Conservation (phyloP, 2,329 filamentous ascomycete genomes). For the Plectosphaerella plurivora region DNA sequence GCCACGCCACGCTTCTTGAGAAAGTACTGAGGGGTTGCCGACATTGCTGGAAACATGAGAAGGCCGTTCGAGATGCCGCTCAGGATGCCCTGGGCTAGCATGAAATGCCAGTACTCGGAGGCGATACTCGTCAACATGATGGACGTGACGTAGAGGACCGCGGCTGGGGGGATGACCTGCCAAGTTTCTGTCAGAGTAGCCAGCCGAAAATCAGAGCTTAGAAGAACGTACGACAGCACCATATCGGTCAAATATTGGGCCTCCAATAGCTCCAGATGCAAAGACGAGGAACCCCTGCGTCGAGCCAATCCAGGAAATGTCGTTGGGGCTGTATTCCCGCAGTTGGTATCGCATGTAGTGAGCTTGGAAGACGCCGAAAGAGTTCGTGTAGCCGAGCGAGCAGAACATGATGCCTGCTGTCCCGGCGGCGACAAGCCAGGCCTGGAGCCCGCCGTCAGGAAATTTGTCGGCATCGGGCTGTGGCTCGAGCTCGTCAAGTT, state of each 20-base stretch:
- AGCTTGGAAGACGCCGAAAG: constrained; percentile 20
- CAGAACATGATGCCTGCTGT: constrained; percentile 25
- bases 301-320: constrained; percentile 21
- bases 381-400: constrained; percentile 19
- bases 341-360: constrained; percentile 20
- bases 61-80: constrained; percentile 27
- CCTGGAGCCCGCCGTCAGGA: constrained; percentile 28
- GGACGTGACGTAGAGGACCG: constrained; percentile 15
- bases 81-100: constrained; percentile 33
- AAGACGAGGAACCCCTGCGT: constrained; percentile 19
- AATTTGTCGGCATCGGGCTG: background rate
- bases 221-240: constrained; percentile 10
- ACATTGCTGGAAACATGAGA: constrained; percentile 29
- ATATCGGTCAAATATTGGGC: constrained; percentile 14
- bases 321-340: constrained; percentile 13
- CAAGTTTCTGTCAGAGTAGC: too few relatives aligned
- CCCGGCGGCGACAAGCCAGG: constrained; percentile 35
- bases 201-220: background rate
- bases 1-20: constrained; percentile 40
- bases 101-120: constrained; percentile 32
- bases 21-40: constrained; percentile 32
- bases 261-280: constrained; percentile 12
- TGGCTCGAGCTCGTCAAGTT: too few relatives aligned
- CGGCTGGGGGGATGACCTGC: constrained; percentile 13
- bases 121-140: constrained; percentile 30